Base-by-base conservation (phyloP, 75 land plant genomes). In the Azolla pinnata region DNA sequence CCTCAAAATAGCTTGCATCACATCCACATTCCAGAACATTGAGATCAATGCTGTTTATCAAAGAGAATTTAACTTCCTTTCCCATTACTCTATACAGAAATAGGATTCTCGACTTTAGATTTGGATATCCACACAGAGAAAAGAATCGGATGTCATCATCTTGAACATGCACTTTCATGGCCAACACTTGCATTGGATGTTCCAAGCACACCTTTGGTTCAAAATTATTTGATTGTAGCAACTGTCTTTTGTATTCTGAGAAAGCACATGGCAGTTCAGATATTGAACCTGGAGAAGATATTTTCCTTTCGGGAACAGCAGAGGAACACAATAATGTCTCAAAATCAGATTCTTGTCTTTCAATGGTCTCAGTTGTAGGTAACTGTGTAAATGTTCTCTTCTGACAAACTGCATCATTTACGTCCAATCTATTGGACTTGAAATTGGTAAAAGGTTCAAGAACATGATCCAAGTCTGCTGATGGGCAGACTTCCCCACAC, bases 141-240 rank as follows among this genome's bases (percentile, higher is more conserved):
- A 80, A 74, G 26, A 83, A 49, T 24, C 50, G 55, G 8, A 79
- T 60, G 18, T 60, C 60, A 63, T 67, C 44, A 29, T 62, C 75
- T 29, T 44, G 65, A 26, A 64, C 45, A 35, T 35, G 69, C 45
- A 84, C 24, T 9, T 57, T 2, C 40, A 87, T 40, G 18, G 78
- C 79, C 18, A 57, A 59, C 46, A 87, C 66, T 40, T 78, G 81
- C 27, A 55, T 56, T 17, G 84, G 84, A 62, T 76, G 82, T 40
- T 54, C 44, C 66, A 71, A 84, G 62, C 75, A 66, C 31, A 79
- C 84, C 29, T 71, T 53, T 61, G 71, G 75, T 29, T 75, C 64
- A 54, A 33, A 53, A 18, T 10, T 45, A 29, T 21, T 2, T 10
- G n/a, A 18, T 17, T 46, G 49, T 18, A 14, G 12, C 2, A 14